A percentile compares a stretch with the other conserved stretches of the same genome.
phyloP scores from a whole-genome alignment of 2,329 filamentous ascomycete genomes.

The Colletotrichum salicis region DNA sequence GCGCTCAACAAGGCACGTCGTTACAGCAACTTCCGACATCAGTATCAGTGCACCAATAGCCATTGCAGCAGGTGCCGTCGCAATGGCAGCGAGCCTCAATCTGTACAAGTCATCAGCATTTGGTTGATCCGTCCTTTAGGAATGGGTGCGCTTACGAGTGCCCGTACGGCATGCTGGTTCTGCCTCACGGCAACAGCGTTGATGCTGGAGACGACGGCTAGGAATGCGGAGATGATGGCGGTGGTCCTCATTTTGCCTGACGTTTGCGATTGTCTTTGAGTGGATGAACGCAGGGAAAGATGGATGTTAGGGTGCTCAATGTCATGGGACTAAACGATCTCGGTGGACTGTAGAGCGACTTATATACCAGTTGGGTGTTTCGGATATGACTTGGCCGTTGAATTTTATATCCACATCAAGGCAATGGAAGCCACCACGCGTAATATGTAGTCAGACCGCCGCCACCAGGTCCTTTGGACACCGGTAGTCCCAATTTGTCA shows the following conservation, averaged over 20 bases:
- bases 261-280: no score
- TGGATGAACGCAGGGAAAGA: no score
- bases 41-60: conserved; percentile 20
- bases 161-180: neutral
- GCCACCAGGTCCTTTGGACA: neutral
- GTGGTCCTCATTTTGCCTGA: neutral
- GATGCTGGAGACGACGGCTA: neutral
- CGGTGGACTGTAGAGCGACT: no score
- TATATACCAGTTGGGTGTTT: no score
- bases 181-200: neutral
- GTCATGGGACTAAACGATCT: no score
- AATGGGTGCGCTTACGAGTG: neutral
- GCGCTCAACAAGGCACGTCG: conserved; percentile 4
- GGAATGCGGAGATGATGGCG: neutral
- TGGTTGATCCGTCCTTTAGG: no score
- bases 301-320: no score
- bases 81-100: conserved; percentile 20
- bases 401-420: no score
- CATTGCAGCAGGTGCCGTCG: conserved; percentile 15
- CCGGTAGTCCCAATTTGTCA: neutral
- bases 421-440: no score
- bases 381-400: no score
- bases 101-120: neutral
- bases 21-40: conserved; percentile 14
- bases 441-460: no score